Evolutionary conservation across 306 rosid genomes (phyloP).

Genomic region (Phaseolus lunatus): DNA sequence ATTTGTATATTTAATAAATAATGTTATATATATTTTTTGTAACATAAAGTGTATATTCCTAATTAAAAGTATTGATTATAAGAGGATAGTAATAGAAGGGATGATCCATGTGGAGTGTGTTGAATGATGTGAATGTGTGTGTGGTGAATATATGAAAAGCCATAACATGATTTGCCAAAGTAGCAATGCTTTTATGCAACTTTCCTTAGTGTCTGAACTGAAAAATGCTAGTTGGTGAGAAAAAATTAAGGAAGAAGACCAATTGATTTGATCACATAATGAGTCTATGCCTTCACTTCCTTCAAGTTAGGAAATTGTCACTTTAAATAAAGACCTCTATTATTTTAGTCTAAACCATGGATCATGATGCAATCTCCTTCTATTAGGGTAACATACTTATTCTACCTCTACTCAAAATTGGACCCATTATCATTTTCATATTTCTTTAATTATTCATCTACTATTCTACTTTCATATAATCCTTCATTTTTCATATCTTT

Average conservation of each 20-base stretch:
- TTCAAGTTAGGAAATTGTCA: constrained; percentile 58
- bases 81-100: neutral
- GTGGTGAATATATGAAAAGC: constrained; percentile 25
- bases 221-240: constrained; percentile 38
- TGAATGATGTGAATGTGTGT: neutral
- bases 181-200: constrained; percentile 52
- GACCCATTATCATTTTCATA: too few species aligned
- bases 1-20: neutral
- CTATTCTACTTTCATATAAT: too few species aligned
- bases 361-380: constrained; percentile 16
- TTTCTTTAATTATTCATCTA: too few species aligned
- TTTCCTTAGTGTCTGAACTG: constrained; percentile 50
- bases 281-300: constrained; percentile 43
- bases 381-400: constrained; percentile 39
- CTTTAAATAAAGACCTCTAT: constrained; percentile 7
- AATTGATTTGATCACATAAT: constrained; percentile 37
- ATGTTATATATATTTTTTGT: too few species aligned
- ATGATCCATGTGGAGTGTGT: constrained; percentile 31
- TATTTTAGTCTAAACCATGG: constrained; percentile 46
- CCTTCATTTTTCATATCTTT: too few species aligned
- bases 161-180: constrained; percentile 48
- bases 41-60: too few species aligned
- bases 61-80: neutral
- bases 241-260: constrained; percentile 44
- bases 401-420: neutral